Percentiles rank a stretch among this genome's conserved stretches.
phyloP scores from a whole-genome alignment of 2,329 filamentous ascomycete genomes.

The Pestalotiopsis sp. region DNA sequence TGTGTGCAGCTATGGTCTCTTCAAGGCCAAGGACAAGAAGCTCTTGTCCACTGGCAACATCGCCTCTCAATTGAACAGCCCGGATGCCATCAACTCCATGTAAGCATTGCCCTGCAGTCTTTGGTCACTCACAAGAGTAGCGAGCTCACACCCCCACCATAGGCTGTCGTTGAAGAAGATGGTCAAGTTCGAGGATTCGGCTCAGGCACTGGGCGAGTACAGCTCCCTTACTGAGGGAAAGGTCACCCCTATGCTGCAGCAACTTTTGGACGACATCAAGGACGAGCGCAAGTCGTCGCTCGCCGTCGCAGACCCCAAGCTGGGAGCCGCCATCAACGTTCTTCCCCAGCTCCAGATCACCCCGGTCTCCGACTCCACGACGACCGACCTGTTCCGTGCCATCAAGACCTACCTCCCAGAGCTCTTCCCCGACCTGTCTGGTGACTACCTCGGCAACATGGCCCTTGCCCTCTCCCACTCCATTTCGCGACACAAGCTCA shows the following conservation, averaged over 20 bases:
- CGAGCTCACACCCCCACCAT: conserved; percentile 1
- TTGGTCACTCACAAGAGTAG: conserved; percentile 6
- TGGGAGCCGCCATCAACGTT: conserved; percentile 90
- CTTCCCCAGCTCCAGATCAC: conserved; percentile 85
- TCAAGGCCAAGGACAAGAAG: conserved; percentile 99
- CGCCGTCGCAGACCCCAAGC: conserved; percentile 90
- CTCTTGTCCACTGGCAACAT: conserved; percentile 87
- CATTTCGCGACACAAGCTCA: conserved; percentile 94
- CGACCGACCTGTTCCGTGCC: conserved; percentile 88
- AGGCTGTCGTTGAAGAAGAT: conserved; percentile 97
- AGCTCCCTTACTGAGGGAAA: conserved; percentile 89
- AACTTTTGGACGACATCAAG: conserved; percentile 86
- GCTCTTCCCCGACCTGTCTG: conserved; percentile 84
- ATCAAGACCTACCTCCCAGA: conserved; percentile 90
- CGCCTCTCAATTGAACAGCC: conserved; percentile 72
- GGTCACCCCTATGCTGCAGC: conserved; percentile 83
- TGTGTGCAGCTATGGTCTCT: conserved; percentile 81
- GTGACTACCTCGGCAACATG: conserved; percentile 91
- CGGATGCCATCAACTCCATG: conserved; percentile 86
- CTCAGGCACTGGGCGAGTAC: conserved; percentile 87
- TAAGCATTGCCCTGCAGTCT: conserved; percentile 51
- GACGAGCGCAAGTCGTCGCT: conserved; percentile 97
- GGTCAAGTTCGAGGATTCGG: conserved; percentile 94
- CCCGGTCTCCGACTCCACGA: conserved; percentile 77
- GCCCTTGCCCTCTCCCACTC: conserved; percentile 95